phyloP scores from a whole-genome alignment of 768 basidiomycete genomes.

The Phaeotremella fagi region DNA sequence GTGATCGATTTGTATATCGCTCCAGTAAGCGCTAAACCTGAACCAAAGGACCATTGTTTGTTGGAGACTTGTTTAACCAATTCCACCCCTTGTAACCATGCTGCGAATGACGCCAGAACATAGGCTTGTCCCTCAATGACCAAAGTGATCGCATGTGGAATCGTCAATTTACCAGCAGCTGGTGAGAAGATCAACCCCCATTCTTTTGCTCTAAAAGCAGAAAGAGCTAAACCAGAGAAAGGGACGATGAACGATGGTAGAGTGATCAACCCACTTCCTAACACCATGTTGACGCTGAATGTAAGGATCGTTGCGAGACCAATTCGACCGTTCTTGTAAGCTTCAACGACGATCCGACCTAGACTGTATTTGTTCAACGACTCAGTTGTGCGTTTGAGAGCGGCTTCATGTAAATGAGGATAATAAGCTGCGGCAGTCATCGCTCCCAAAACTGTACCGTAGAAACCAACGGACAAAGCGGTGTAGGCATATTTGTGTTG shows the following conservation, averaged over 20 bases:
- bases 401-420: background rate
- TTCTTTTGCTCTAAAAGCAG: background rate
- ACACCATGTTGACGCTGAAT: conserved; percentile 1
- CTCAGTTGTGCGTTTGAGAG: background rate
- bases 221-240: background rate
- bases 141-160: background rate
- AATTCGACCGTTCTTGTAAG: background rate
- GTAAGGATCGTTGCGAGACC: background rate
- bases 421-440: background rate
- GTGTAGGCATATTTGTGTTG: background rate
- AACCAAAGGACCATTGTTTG: background rate
- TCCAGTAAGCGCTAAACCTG: background rate
- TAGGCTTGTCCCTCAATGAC: conserved; percentile 4
- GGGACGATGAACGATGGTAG: background rate
- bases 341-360: background rate
- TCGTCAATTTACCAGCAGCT: background rate
- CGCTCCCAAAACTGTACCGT: no score
- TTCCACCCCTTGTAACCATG: background rate
- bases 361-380: background rate
- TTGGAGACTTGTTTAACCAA: background rate
- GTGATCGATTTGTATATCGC: background rate
- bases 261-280: background rate
- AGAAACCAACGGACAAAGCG: background rate
- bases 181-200: conserved; percentile 3
- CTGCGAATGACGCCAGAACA: background rate